Evolutionary conservation across 2,329 filamentous ascomycete genomes (phyloP), one percentile per base, ranked within the genome.

Genomic region (Lasiodiplodia theobromae): DNA sequence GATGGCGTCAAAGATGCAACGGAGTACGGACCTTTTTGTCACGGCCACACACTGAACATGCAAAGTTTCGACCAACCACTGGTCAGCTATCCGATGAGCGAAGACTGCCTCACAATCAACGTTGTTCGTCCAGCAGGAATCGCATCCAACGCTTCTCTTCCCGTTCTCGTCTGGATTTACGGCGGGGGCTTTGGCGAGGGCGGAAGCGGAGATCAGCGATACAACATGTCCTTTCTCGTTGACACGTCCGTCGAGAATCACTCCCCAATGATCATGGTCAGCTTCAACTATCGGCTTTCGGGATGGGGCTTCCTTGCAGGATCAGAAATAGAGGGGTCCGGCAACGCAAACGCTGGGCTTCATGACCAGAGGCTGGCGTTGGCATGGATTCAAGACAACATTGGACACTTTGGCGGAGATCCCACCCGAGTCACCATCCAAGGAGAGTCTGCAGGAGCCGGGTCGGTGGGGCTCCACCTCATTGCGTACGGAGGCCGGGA

Each of bases 201-300:
- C 8, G 80, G 49, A 11, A 40, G 47, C n/a, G 47, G 62, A 14
- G 69, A 70, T 25, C 66, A 67, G 12, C 72, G 71, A 76, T 34
- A 78, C 70, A 56, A 68, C 77, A 7, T 78, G 78, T 64, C 77
- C 74, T 7, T 77, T 75, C 18, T 72, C 72, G 0, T 80, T 14
- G 4, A 28, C 34, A 62, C 21, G 10, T 28, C 38, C 7, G 40
- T 31, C 10, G 18, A 34, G 21, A 62, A 47, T 1, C 23, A 28
- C 5, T 28, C 91, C 78, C 89, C 90, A 0, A 88, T 94, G 70
- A 80, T 96, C 56, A 92, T 90, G 66, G 92, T 95, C 0, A 86
- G 89, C 0, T 88, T 94, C 74, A 95, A 94, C 80, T 94, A 96
- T 79, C 89, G 92, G 1, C 82, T 92, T 0, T 90, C 86, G 7